Evolutionary conservation across 805 yeast species (phyloP).

Genomic region (Candida lessepsii): DNA sequence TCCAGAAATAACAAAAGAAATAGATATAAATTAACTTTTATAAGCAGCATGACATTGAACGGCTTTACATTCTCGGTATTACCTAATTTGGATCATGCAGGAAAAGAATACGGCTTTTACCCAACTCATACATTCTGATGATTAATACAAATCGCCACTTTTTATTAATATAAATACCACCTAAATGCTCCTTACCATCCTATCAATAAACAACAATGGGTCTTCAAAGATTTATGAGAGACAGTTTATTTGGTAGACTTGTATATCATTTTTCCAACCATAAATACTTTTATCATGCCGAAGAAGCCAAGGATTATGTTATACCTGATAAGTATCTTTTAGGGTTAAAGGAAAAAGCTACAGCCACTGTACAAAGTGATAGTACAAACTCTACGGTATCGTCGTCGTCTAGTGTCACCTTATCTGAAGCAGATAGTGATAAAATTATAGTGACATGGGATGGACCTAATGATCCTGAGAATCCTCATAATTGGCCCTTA

Average conservation of each 20-base stretch:
- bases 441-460: conserved; percentile 9
- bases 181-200: too few relatives aligned
- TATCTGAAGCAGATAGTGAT: background rate
- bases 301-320: conserved; percentile 28
- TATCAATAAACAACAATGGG: background rate
- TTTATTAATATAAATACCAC: too few relatives aligned
- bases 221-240: conserved; percentile 8
- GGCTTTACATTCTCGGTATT: too few relatives aligned
- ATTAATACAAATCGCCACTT: too few relatives aligned
- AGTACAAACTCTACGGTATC: background rate
- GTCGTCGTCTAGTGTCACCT: background rate
- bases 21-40: too few relatives aligned
- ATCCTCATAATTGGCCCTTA: conserved; percentile 57
- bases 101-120: too few relatives aligned
- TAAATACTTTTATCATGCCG: conserved; percentile 23
- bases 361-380: background rate
- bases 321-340: conserved; percentile 25
- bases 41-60: too few relatives aligned
- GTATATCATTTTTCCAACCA: conserved; percentile 27
- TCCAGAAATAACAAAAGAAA: too few relatives aligned
- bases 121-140: too few relatives aligned
- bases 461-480: conserved; percentile 46
- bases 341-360: background rate
- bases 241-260: conserved; percentile 22
- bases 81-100: too few relatives aligned